Evolutionary conservation across 805 yeast genomes (phyloP), one percentile per base, ranked within the genome.

Genomic region (Pichia gijzeniarum): DNA sequence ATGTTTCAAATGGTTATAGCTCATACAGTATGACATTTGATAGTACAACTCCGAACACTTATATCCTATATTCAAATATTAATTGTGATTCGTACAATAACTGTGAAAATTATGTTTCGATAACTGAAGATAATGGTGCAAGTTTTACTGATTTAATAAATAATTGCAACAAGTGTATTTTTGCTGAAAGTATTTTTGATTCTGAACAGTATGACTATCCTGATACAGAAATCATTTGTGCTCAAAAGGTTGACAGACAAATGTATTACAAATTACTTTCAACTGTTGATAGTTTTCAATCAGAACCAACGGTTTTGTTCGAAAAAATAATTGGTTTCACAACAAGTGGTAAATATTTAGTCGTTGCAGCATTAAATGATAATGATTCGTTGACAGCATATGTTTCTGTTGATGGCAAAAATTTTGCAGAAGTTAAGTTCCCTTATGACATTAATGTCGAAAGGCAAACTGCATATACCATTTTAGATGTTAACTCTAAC

Each of bases 361-460:
- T 91, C 25, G 89, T 82, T 41, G 96, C 95, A 1, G 66, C 76
- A 3, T 64, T 74, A 28, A 64, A 67, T 14, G 76, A 69, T 13
- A 76, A 74, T 20, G 69, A 70, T 2, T 69, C 78, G 6, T 66
- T 89, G 44, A 72, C 73, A 42, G 91, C 95, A 0, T 74, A 71
- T 53, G 88, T 88, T 1, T 80, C 96, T 1, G 74, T 79, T 16
- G 91, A 91, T 63, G 98, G 98, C 17, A 50, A 57, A 4, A 69
- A 64, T 9, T 93, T 82, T 72, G 87, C 95, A 0, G 83, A 77
- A 47, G 93, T 93, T 0, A 71, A 75, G 48, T 82, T 88, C 63
- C 98, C 99, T 1, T 75, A 77, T 32, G 66, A 72, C 52, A 69
- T 85, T 53, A 65, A 73, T 6, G 78, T 82, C 20, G 76, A 76